Percentiles rank a stretch among this genome's conserved stretches.
phyloP scores from a whole-genome alignment of 441 rosid genomes.

The Hypseocharis bilobata region DNA sequence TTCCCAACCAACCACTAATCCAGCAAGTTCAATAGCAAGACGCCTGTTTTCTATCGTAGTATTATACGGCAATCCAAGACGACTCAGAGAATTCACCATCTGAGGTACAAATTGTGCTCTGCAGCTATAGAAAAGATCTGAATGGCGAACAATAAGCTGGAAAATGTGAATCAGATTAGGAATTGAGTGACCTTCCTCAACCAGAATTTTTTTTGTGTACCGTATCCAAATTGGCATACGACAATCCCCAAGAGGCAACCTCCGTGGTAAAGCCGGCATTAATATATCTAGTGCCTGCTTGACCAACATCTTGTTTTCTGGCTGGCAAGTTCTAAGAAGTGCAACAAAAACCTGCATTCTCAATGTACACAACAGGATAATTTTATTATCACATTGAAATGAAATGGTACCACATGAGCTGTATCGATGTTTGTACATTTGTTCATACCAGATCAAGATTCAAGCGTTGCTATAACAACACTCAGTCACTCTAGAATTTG shows the following conservation, averaged over 20 bases:
- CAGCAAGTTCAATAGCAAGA: conserved; percentile 98
- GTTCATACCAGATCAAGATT: not conserved
- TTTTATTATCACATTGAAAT: not conserved
- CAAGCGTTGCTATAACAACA: not conserved
- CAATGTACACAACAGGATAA: conserved; percentile 17
- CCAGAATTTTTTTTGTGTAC: conserved; percentile 88
- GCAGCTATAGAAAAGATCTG: conserved; percentile 89
- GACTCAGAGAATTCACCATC: conserved; percentile 99
- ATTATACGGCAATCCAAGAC: conserved; percentile 90
- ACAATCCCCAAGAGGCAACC: conserved; percentile 91
- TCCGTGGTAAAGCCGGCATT: conserved; percentile 93
- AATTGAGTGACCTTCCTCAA: conserved; percentile 94
- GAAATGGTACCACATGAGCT: not conserved
- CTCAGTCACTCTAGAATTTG: not conserved
- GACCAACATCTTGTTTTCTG: conserved; percentile 89
- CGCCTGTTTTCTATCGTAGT: conserved; percentile 89
- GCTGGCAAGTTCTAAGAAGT: conserved; percentile 93
- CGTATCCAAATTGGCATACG: conserved; percentile 98
- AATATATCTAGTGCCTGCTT: conserved; percentile 98
- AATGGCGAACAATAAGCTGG: conserved; percentile 91
- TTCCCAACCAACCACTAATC: conserved; percentile 98
- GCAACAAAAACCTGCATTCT: conserved; percentile 91
- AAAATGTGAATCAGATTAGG: conserved; percentile 96
- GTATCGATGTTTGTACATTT: not conserved
- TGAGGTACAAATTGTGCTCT: conserved; percentile 99